Evolutionary conservation across 768 basidiomycete species (phyloP), one percentile per base, ranked within the genome.

Genomic region (Lactarius sp.): DNA sequence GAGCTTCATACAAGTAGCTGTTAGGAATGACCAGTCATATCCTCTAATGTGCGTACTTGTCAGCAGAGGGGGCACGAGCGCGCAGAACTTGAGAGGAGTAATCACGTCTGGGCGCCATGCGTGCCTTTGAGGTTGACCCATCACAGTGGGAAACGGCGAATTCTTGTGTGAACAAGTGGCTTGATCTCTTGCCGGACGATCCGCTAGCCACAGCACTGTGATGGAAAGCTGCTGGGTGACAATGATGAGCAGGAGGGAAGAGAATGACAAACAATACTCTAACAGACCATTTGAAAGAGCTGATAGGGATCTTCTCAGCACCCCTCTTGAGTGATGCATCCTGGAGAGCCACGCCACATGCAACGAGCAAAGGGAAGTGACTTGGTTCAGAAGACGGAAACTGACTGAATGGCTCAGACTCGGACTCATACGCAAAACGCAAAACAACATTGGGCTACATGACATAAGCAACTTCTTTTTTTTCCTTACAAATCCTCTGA

Each of bases 61-160:
- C 31, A 18, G 52, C 33, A 9, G 62, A 36, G 22, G 63, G 39
- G 41, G 56, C 34, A 46, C 39, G 34, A 13, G 47, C 12, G 10
- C 22, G 56, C 41, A 44, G 41, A 46, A 33, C 53, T 41, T 54
- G 57, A 59, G 62, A 62, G 20, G 56, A 63, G 62, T 63, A 64
- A 49, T 42, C 14, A 34, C 57, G 47, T 27, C 14, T 39, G 14
- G 31, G 16, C 0, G 20, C 10, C 18, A 53, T 18, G 44, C 4
- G 9, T 34, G 56, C 14, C 8, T 39, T 63, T 52, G 44, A 52
- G 3, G 36, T 16, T 41, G 42, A 41, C 10, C 14, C n/a, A 20
- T 20, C 27, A 2, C 22, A 12, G 7, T 46, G 36, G 12, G 10
- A 20, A 16, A 52, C 41, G n/a, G 41, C 6, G 14, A 33, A 39